These are phyloP conservation scores for Wickerhamomyces queroliae DNA, from an alignment of 805 yeast species.

Conservation along the genomic window DNA sequence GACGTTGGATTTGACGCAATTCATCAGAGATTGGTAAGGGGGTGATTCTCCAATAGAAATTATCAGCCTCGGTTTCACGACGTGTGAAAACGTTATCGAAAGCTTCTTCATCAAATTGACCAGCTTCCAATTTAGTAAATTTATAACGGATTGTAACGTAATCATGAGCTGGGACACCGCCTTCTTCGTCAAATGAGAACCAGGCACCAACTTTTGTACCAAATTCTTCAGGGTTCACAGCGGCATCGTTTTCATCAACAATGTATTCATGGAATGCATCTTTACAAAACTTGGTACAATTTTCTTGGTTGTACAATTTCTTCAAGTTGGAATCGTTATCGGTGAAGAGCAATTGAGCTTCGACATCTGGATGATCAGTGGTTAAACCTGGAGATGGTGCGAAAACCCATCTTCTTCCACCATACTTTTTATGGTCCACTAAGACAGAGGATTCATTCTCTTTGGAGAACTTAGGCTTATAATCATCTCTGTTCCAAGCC, in stretches of 20 bases:
- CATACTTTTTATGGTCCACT: slow-evolving; percentile 64
- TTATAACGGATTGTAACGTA: slow-evolving; percentile 81
- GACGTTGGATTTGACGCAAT: slow-evolving; percentile 79
- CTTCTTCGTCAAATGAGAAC: slow-evolving; percentile 70
- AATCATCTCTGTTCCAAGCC: slow-evolving; percentile 74
- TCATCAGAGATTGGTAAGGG: slow-evolving; percentile 82
- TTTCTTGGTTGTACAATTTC: slow-evolving; percentile 53
- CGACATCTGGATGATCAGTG: slow-evolving; percentile 57
- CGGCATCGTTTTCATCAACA: slow-evolving; percentile 50
- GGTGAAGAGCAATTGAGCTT: slow-evolving; percentile 74
- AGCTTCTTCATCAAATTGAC: slow-evolving; percentile 61
- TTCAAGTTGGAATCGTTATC: slow-evolving; percentile 82
- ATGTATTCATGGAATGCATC: slow-evolving; percentile 90
- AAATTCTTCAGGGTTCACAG: slow-evolving; percentile 57
- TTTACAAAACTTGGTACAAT: slow-evolving; percentile 57
- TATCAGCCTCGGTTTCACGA: slow-evolving; percentile 86
- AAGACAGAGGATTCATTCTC: slow-evolving; percentile 43
- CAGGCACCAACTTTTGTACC: slow-evolving; percentile 89
- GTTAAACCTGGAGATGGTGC: slow-evolving; percentile 79
- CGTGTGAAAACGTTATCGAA: slow-evolving; percentile 64
- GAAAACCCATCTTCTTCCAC: slow-evolving; percentile 58
- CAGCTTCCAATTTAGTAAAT: slow-evolving; percentile 40
- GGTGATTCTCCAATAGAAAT: slow-evolving; percentile 82
- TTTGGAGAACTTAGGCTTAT: slow-evolving; percentile 41
- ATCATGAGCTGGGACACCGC: slow-evolving; percentile 82